Evolutionary conservation across 225 moss, liverwort and hornwort genomes (phyloP), one percentile per base, ranked within the genome.

Genomic region (Ulota crispa): DNA sequence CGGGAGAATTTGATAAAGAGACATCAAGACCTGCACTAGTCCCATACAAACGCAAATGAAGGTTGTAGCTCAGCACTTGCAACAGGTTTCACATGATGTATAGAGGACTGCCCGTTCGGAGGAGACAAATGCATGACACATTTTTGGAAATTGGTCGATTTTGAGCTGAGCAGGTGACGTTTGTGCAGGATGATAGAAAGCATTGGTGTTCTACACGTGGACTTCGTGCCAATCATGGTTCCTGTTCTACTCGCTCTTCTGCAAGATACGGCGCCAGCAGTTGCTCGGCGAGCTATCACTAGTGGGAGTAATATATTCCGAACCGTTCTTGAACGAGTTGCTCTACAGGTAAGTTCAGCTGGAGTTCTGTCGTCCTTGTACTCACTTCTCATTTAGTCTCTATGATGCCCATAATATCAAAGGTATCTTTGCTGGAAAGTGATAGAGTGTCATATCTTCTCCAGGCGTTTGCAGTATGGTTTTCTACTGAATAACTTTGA

Each of bases 251-350:
- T 96, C 86, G 79, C 92, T 84, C 88, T 99, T 78, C 80, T 99
- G 83, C 88, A 88, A 72, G 99, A 99, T 80, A 73, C 73, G 78
- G 90, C 92, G 31, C 99, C 99, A 60, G 99, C 95, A 80, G 97
- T 97, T 82, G 94, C 97, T 72, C 89, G 97, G 77, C 91, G 95
- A 75, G 97, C 97, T 78, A 94, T 97, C 41, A 94, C 97, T 43
- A 93, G 92, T 81, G 97, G 97, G 69, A 94, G 94, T 75, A 97
- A 91, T 87, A 92, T 95, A 24, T 97, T 95, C 45, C 90, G 95
- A 66, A 85, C 87, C 68, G 87, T 93, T 83, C 89, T 97, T 60
- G 95, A 95, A 84, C 91, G 93, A 90, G 94, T 97, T 76, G 95
- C 95, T 78, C 82, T 93, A 53, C 95, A 95, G 93, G 97, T 97